A percentile compares a stretch with the other conserved stretches of the same genome.
These are phyloP conservation scores for Cyanidium caldarium DNA, from an alignment of 23 red algal genomes.

Conservation along the genomic window DNA sequence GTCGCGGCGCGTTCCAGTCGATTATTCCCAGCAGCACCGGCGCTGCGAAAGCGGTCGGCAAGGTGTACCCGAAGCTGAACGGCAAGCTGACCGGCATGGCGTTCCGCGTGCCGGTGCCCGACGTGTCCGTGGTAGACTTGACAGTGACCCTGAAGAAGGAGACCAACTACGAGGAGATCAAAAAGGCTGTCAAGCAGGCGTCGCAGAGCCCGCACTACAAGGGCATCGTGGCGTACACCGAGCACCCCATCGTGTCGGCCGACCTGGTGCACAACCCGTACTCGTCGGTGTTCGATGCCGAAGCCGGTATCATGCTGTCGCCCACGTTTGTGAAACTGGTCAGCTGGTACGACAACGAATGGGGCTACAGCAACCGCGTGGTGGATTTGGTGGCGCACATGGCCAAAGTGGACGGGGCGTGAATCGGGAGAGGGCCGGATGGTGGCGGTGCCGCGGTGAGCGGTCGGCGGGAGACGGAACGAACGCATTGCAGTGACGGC, in stretches of 20 bases:
- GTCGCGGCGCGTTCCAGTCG: slow-evolving; percentile 68
- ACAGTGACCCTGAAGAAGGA: slow-evolving; percentile 64
- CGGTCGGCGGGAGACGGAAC: too few species aligned
- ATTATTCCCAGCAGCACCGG: slow-evolving; percentile 94
- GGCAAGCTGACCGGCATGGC: slow-evolving; percentile 98
- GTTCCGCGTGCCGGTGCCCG: slow-evolving; percentile 91
- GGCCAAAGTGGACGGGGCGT: slow-evolving; percentile 34
- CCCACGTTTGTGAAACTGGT: slow-evolving; percentile 91
- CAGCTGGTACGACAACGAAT: slow-evolving; percentile 99
- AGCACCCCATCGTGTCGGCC: slow-evolving; percentile 81
- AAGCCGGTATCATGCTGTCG: slow-evolving; percentile 93
- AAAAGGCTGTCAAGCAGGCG: slow-evolving; percentile 84
- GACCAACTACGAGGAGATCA: slow-evolving; percentile 95
- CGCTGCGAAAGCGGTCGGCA: slow-evolving; percentile 97
- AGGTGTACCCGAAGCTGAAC: slow-evolving; percentile 97
- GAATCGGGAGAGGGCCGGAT: too few species aligned
- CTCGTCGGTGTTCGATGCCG: slow-evolving; percentile 90
- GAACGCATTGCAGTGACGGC: too few species aligned
- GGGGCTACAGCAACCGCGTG: slow-evolving; percentile 94
- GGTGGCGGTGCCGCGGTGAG: too few species aligned
- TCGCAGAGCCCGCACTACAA: slow-evolving; percentile 46
- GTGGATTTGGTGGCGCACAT: slow-evolving; percentile 90
- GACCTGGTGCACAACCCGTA: slow-evolving; percentile 79
- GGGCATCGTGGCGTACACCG: slow-evolving; percentile 95
- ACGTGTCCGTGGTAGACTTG: slow-evolving; percentile 95